Base-by-base conservation (phyloP, 257 asterid genomes). In the Nicotiana benthamiana region DNA sequence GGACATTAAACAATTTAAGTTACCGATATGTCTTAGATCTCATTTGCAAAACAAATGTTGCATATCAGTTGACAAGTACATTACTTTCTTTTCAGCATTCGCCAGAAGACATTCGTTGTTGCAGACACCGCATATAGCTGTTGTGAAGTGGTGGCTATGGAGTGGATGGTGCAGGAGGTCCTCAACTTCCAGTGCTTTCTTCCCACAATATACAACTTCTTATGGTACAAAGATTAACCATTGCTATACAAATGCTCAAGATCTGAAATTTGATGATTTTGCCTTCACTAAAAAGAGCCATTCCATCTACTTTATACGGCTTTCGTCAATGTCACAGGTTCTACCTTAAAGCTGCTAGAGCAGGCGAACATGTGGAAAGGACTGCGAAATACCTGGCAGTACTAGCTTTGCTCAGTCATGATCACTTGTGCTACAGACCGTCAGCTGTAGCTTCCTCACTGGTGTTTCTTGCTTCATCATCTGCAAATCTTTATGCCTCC, bases 121-220 rank as follows among this genome's bases (percentile, higher is more conserved):
- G 97, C 91, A 86, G 84, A 86, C 87, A 86, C 82, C 65, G 79
- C 82, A 53, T 93, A 96, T 79, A 82, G 86, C 84, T 88, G 98
- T 80, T 81, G 84, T 79, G 98, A 94, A 87, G 97, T 94, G 86
- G 99, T 96, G 86, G 98, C 97, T 20, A 94, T 94, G 99, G 99
- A 96, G 93, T 96, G 99, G 99, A 85, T 96, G 87, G 97, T 96
- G 81, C 98, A 88, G 89, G 97, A 92, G 80, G 93, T 96, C 84
- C 94, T 96, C 56, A 86, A 89, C 84, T 96, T 91, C 92, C 89
- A 90, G 84, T 96, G 99, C 88, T 90, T 80, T 92, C 91, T 91
- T 62, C 99, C 99, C 75, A 91, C 98, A 66, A 75, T 86, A 72
- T 90, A 94, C 89, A 94, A 90, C 90, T 96, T 94, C 88, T 81